These are phyloP conservation scores for Fusarium temperatum DNA, from an alignment of 2,329 filamentous ascomycete genomes.

Conservation along the genomic window DNA sequence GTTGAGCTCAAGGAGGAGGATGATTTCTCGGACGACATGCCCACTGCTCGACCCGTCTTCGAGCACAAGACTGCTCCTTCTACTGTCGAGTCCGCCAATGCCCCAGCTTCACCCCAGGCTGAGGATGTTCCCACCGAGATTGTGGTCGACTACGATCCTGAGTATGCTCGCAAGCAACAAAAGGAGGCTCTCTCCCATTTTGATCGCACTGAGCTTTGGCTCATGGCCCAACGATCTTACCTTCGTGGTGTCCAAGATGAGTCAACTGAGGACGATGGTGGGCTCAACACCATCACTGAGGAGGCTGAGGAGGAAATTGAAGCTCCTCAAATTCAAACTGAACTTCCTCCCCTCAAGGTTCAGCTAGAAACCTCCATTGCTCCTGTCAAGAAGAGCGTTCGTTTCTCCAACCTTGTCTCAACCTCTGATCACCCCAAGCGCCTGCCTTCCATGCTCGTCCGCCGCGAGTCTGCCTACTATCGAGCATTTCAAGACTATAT, in stretches of 20 bases:
- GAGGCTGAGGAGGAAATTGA: constrained; percentile 45
- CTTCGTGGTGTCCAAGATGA: constrained; percentile 71
- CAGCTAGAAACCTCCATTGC: constrained; percentile 34
- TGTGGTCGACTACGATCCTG: constrained; percentile 75
- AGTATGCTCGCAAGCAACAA: constrained; percentile 78
- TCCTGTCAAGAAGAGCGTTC: constrained; percentile 75
- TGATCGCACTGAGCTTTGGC: constrained; percentile 87
- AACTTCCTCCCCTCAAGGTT: constrained; percentile 29
- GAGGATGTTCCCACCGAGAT: constrained; percentile 73
- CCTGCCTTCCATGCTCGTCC: constrained; percentile 61
- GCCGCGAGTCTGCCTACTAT: constrained; percentile 83
- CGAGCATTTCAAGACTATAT: constrained; percentile 83
- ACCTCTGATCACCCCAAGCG: constrained; percentile 57
- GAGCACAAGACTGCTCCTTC: constrained; percentile 45
- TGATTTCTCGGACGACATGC: constrained; percentile 67
- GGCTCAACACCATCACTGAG: constrained; percentile 51
- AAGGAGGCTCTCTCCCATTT: constrained; percentile 76
- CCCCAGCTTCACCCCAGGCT: constrained; percentile 53
- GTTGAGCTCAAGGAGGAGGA: constrained; percentile 64
- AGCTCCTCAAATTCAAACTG: constrained; percentile 41
- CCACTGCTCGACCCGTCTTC: constrained; percentile 67
- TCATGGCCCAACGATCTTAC: constrained; percentile 82
- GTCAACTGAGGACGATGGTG: constrained; percentile 47
- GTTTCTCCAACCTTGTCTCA: constrained; percentile 69
- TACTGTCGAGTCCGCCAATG: constrained; percentile 44